Percentiles rank a stretch among this genome's conserved stretches.
Conservation (phyloP, 768 basidiomycete genomes). For the Kwoniella dejecticola region DNA sequence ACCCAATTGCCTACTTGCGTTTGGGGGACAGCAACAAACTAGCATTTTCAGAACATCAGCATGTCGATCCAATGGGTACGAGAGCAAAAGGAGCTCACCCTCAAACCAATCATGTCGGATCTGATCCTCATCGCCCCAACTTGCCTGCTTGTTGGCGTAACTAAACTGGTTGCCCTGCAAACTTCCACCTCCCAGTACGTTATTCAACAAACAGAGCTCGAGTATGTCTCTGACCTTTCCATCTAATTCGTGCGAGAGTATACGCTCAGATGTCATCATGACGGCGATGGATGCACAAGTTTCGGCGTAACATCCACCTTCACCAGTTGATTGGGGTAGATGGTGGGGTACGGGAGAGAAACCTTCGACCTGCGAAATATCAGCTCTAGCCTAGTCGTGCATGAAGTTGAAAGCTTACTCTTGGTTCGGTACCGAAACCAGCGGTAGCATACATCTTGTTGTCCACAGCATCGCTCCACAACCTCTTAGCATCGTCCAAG, state of each 20-base stretch:
- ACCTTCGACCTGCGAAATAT: constrained; percentile 31
- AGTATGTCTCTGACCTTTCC: constrained; percentile 36
- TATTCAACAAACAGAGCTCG: constrained; percentile 37
- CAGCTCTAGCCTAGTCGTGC: background rate
- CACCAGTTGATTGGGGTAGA: constrained; percentile 36
- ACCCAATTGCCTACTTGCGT: constrained; percentile 35
- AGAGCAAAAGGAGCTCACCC: constrained; percentile 25
- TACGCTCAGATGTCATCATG: constrained; percentile 44
- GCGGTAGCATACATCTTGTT: constrained; percentile 46
- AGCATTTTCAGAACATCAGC: no score
- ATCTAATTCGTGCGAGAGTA: constrained; percentile 32
- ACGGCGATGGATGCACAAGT: constrained; percentile 43
- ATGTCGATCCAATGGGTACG: background rate
- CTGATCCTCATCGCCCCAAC: constrained; percentile 34
- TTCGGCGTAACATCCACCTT: constrained; percentile 45
- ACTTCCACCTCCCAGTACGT: constrained; percentile 36
- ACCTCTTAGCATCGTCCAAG: constrained; percentile 34
- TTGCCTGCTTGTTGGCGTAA: constrained; percentile 43
- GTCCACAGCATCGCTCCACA: constrained; percentile 33
- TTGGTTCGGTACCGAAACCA: constrained; percentile 40
- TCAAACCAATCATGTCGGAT: constrained; percentile 41
- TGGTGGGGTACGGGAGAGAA: constrained; percentile 30
- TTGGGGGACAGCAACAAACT: constrained; percentile 47
- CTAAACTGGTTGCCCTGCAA: constrained; percentile 37
- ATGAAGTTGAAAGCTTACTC: no score